Conservation (phyloP, 176 grass and related monocot genomes). For the Miscanthus lutarioriparius region DNA sequence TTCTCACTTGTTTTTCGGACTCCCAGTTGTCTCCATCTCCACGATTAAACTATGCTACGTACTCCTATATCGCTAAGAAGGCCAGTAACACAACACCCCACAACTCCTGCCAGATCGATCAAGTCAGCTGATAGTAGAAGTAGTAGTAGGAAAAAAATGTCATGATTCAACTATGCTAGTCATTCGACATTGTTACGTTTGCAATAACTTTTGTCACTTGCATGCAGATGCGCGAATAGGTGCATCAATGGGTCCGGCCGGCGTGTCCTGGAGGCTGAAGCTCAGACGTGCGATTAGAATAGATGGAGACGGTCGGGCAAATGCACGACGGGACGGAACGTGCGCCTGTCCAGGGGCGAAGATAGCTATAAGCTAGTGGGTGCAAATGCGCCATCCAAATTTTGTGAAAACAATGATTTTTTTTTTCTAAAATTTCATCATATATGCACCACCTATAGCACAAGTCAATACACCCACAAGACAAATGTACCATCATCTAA, state of each 20-base stretch:
- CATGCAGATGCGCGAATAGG: not conserved
- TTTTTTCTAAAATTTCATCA: too few relatives aligned
- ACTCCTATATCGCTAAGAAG: too few relatives aligned
- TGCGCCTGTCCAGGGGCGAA: constrained; percentile 27
- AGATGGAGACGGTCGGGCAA: not conserved
- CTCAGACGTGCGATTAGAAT: not conserved
- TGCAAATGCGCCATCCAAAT: too few relatives aligned
- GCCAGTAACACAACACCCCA: not conserved
- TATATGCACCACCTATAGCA: too few relatives aligned
- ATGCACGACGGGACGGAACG: constrained; percentile 24
- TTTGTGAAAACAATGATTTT: too few relatives aligned
- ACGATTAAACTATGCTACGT: not conserved
- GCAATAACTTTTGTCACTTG: not conserved
- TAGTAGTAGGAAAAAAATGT: not conserved
- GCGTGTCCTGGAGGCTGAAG: not conserved
- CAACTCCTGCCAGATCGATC: not conserved
- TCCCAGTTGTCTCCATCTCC: not conserved
- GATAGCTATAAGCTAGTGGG: too few relatives aligned
- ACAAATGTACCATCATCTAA: too few relatives aligned
- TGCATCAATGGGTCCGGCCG: not conserved
- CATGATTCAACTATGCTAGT: not conserved
- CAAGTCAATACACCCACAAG: too few relatives aligned
- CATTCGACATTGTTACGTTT: not conserved
- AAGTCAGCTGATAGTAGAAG: too few relatives aligned
- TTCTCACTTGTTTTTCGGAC: not conserved